Base-by-base conservation (phyloP, 176 grass and related monocot species). In the Phragmites australis region DNA sequence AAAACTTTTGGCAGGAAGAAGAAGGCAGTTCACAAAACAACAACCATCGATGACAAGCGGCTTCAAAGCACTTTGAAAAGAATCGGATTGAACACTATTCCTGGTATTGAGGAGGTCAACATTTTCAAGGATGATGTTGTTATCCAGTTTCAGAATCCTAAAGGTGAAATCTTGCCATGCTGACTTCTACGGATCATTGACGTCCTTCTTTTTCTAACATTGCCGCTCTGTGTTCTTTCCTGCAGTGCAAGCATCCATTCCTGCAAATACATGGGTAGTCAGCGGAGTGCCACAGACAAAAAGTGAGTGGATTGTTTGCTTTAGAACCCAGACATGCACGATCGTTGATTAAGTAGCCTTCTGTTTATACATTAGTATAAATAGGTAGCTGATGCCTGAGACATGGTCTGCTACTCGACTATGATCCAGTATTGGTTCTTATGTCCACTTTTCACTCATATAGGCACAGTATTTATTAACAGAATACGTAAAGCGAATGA, bases 171-270 rank as follows among this genome's bases (percentile, higher is more conserved):
- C 1, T 3, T 40, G 0, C 7, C 42, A 34, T 73, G 43, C 3
- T 13, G 12, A n/a, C 46, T 18, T 59, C 4, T 25, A 1, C 45
- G 42, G 1, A 25, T 14, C 6, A 39, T 37, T 34, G 1, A 39
- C 9, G 15, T 52, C 8, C 18, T 60, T 1, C 0, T 65, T 30
- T 26, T 4, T 85, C 62, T 90, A 59, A 88, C 51, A 31, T 3
- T 41, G 27, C 13, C 54, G 26, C 41, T 27, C 30, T 46, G 9
- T 48, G 44, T 46, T 77, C 0, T 65, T 87, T 67, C 39, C 45
- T 85, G 72, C 86, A 95, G 93, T 95, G 56, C 90, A 92, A 95
- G 93, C 90, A 68, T 92, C 90, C 9, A 88, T 95, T 92, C 72
- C 76, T 57, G 93, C 93, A 27, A 95, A 92, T 68, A 92, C 90